These are phyloP conservation scores for Samsoniella hepiali DNA, from an alignment of 2,329 filamentous ascomycete genomes.

Conservation along the genomic window DNA sequence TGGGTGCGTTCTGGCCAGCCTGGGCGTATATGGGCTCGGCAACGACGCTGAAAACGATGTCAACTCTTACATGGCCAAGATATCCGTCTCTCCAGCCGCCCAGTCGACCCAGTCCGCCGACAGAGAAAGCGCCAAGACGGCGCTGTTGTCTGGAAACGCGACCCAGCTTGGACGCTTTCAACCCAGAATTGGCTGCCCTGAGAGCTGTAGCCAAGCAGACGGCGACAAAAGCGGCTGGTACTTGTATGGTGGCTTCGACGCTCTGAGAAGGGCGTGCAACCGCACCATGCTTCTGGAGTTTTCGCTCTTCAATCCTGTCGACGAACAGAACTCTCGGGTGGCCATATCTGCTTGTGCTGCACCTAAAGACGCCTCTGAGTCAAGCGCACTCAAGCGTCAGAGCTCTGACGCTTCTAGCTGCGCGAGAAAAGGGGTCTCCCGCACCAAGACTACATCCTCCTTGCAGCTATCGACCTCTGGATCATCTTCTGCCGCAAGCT, in stretches of 20 bases:
- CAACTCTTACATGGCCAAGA: neutral
- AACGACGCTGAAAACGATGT: neutral
- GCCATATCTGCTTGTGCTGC: conserved; percentile 3
- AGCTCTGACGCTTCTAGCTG: neutral
- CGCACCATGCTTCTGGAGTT: conserved; percentile 1
- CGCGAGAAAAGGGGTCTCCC: neutral
- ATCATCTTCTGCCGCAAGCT: neutral
- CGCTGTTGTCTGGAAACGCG: neutral
- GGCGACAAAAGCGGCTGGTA: neutral
- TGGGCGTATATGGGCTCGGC: neutral
- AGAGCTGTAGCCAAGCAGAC: neutral
- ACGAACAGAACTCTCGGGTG: neutral
- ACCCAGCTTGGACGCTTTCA: neutral
- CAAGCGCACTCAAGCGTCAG: neutral
- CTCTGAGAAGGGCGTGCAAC: neutral
- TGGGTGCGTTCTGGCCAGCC: neutral
- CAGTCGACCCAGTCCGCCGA: neutral
- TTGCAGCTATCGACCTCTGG: conserved; percentile 1
- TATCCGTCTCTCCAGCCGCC: neutral
- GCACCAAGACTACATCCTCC: neutral
- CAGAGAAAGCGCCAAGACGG: neutral
- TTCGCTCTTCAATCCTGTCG: neutral
- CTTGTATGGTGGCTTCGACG: neutral
- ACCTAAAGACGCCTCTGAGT: no score
- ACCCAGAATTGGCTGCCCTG: neutral